A percentile compares a stretch with the other conserved stretches of the same genome.
These are phyloP conservation scores for Crithidia sp. DNA, from an alignment of 208 protist genomes.

Conservation along the genomic window DNA sequence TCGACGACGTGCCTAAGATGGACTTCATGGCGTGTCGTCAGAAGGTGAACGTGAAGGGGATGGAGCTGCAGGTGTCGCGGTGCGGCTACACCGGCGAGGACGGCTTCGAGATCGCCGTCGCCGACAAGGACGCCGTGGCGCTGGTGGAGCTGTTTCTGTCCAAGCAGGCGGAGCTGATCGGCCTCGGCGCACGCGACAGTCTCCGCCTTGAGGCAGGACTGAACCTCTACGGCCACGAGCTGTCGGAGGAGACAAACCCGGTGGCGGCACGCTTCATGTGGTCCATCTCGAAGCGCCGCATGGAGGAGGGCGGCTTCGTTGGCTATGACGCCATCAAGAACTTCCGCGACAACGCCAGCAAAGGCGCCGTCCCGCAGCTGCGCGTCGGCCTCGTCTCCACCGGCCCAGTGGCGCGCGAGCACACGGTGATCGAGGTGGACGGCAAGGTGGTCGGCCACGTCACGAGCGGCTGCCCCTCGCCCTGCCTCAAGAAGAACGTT, in stretches of 20 bases:
- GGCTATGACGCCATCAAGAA: conserved; percentile 88
- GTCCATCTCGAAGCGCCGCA: conserved; percentile 95
- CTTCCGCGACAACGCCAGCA: conserved; percentile 43
- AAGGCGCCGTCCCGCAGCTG: conserved; percentile 59
- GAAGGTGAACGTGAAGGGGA: conserved; percentile 51
- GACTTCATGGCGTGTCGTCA: conserved; percentile 88
- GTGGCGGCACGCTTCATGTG: conserved; percentile 95
- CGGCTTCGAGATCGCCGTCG: conserved; percentile 97
- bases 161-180: conserved; percentile 66
- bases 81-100: conserved; percentile 99
- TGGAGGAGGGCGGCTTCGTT: conserved; percentile 93
- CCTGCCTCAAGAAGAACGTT: conserved; percentile 90
- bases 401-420: conserved; percentile 91
- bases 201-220: conserved; percentile 97
- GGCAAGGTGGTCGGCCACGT: conserved; percentile 89
- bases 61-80: conserved; percentile 73
- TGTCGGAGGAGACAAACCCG: conserved; percentile 94
- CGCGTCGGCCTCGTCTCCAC: conserved; percentile 92
- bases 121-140: conserved; percentile 37
- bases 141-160: conserved; percentile 73
- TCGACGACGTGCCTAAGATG: conserved; percentile 37
- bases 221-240: conserved; percentile 98
- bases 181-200: conserved; percentile 95
- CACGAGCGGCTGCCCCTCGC: conserved; percentile 91
- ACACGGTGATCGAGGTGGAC: conserved; percentile 64